Conservation (phyloP, 2,329 filamentous ascomycete species). For the Hirsutella thompsonii region DNA sequence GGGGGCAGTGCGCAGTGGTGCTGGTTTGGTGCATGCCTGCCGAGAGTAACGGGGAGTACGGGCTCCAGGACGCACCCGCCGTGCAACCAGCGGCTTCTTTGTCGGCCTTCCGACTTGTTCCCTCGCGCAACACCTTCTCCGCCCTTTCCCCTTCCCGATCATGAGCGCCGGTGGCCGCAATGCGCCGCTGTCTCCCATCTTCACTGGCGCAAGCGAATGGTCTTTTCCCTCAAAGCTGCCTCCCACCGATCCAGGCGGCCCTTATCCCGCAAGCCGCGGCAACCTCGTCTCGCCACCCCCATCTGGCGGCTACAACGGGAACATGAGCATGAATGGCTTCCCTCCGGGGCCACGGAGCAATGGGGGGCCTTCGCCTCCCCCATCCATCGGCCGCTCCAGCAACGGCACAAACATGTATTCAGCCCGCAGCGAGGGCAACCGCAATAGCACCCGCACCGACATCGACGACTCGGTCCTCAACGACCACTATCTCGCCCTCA, state of each 20-base stretch:
- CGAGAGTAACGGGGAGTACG: constrained; percentile 3
- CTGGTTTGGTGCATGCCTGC: constrained; percentile 2
- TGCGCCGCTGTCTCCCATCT: constrained; percentile 71
- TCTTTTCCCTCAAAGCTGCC: constrained; percentile 54
- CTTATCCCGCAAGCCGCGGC: constrained; percentile 40
- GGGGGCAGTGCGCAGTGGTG: constrained; percentile 9
- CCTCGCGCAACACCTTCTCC: constrained; percentile 10
- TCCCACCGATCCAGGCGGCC: constrained; percentile 33
- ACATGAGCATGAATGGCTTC: constrained; percentile 48
- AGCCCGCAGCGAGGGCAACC: constrained; percentile 52
- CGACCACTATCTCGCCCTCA: constrained; percentile 73
- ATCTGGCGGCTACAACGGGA: constrained; percentile 47
- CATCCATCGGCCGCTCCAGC: constrained; percentile 76
- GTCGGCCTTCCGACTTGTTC: constrained; percentile 5
- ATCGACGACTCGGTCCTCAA: constrained; percentile 49
- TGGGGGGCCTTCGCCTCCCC: constrained; percentile 69
- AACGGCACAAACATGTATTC: constrained; percentile 61
- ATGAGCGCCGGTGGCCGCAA: constrained; percentile 55
- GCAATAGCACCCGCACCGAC: constrained; percentile 44
- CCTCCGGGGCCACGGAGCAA: constrained; percentile 41
- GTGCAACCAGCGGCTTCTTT: background rate
- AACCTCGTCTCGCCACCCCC: constrained; percentile 57
- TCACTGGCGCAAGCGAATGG: constrained; percentile 75
- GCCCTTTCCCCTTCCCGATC: constrained; percentile 19
- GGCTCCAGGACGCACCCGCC: constrained; percentile 4